Evolutionary conservation across 495 filamentous ascomycete genomes (phyloP), one percentile per base, ranked within the genome.

Genomic region (Neurospora sp.): DNA sequence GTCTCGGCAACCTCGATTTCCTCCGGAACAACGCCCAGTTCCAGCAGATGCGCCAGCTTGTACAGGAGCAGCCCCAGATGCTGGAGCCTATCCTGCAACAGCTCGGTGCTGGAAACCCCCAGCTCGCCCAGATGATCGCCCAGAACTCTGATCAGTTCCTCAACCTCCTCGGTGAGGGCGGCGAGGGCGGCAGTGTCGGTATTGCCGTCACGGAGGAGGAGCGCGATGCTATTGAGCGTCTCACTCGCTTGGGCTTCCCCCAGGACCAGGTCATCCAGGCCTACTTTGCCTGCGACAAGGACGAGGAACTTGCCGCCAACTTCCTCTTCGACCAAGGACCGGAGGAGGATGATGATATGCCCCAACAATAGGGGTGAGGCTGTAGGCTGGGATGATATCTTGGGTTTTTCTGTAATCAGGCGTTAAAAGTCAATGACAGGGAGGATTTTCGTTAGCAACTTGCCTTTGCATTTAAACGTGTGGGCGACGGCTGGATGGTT

Each of bases 251-350:
- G 39, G 96, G 96, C 12, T 99, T 99, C 81, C 89, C 94, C 71
- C 91, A 95, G 39, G 95, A 98, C 77, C 88, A 92, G 76, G 96
- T 95, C 60, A 97, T 99, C 80, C 96, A 99, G 85, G 96, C 96
- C 14, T 99, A 98, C 85, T 98, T 99, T 81, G 96, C 96, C 8
- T 99, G 96, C 82, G 96, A 99, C 83, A 99, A 98, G 87, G 98
- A 99, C 82, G 96, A 99, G 83, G 96, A 99, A 81, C 86, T 98
- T 42, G 95, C 96, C 4, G 96, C 96, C 39, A 99, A 99, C 80
- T 98, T 98, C 83, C 86, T 99, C 71, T 99, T 99, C 79, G 96
- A 99, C 76, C 93, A 98, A 81, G 54, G 54, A 2, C 94, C 95
- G 2, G 93, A 96, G 74, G 96, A 98, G 39, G 91, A 92, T 41